A percentile compares a stretch with the other conserved stretches of the same genome.
Conservation (phyloP, 2,329 filamentous ascomycete species). For the Aspergillus alliaceus region DNA sequence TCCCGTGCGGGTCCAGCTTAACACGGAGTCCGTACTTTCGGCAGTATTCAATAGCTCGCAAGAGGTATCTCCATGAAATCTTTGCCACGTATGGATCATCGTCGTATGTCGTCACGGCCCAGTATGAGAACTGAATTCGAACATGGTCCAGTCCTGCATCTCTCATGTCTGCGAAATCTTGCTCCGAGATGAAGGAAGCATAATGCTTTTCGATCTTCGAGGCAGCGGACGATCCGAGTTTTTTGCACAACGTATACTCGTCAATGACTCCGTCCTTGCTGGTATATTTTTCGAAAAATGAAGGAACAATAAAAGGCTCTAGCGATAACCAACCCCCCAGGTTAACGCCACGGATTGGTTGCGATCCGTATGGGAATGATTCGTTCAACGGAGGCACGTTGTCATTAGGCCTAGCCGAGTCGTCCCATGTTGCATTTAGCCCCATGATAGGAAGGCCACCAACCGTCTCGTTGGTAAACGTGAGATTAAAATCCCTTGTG, state of each 20-base stretch:
- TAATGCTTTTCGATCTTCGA: constrained; percentile 87
- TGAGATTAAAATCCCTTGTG: constrained; percentile 88
- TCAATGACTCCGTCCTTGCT: constrained; percentile 70
- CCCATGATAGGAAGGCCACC: constrained; percentile 92
- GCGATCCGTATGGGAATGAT: constrained; percentile 74
- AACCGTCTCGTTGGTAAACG: constrained; percentile 81
- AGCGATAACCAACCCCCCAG: constrained; percentile 91
- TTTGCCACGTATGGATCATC: constrained; percentile 84
- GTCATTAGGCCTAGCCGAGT: constrained; percentile 73
- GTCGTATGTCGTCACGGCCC: constrained; percentile 83
- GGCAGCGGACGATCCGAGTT: constrained; percentile 67
- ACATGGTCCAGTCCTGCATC: constrained; percentile 92
- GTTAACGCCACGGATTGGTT: constrained; percentile 85
- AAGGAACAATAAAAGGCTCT: constrained; percentile 94
- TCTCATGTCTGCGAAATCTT: constrained; percentile 80
- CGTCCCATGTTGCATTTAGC: constrained; percentile 80
- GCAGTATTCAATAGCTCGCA: constrained; percentile 90
- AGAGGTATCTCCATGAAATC: constrained; percentile 87
- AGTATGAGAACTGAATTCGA: constrained; percentile 94
- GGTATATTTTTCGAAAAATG: constrained; percentile 72
- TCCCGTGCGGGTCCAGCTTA: constrained; percentile 88
- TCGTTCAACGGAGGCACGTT: constrained; percentile 77
- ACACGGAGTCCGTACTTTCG: constrained; percentile 88
- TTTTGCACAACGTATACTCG: constrained; percentile 75
- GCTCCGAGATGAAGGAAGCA: constrained; percentile 79